Percentiles rank a stretch among this genome's conserved stretches.
Evolutionary conservation across 139 green algal species (phyloP).

Genomic region (Chlorella vulgaris): DNA sequence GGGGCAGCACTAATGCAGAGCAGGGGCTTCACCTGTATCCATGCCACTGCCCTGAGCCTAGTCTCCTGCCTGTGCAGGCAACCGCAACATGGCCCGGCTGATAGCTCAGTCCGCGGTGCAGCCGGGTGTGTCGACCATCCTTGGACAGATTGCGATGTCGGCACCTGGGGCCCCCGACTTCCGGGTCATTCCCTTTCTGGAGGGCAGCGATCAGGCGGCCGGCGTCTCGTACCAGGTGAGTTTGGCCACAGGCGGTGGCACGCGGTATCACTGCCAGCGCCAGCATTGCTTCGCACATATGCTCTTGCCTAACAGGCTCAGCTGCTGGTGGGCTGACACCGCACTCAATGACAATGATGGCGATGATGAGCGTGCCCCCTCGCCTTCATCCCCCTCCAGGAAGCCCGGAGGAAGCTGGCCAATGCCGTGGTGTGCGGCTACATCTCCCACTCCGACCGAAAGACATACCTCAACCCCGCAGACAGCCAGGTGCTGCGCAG

Average conservation of each 20-base stretch:
- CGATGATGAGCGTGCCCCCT: no score
- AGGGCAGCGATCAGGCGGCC: background rate
- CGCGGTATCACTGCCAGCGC: no score
- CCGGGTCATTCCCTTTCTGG: background rate
- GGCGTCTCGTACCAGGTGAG: constrained; percentile 13
- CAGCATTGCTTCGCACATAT: no score
- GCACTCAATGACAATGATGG: no score
- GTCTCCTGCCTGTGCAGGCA: background rate
- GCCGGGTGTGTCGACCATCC: constrained; percentile 29
- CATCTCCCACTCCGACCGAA: constrained; percentile 1
- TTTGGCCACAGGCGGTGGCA: no score
- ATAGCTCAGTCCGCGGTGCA: constrained; percentile 40
- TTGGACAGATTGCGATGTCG: constrained; percentile 16
- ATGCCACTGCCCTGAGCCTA: no score
- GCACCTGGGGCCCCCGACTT: constrained; percentile 21
- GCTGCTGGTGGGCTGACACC: no score
- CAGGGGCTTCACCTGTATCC: no score
- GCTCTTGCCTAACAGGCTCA: no score
- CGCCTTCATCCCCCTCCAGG: no score
- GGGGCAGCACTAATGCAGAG: no score
- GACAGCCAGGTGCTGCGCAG: constrained; percentile 16
- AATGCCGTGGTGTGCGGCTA: constrained; percentile 36
- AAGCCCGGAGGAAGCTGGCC: background rate
- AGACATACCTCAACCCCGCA: constrained; percentile 40
- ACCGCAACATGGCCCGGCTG: constrained; percentile 33